A percentile compares a stretch with the other conserved stretches of the same genome.
Evolutionary conservation across 768 basidiomycete genomes (phyloP).

Genomic region (Boletus pseudopeckii): DNA sequence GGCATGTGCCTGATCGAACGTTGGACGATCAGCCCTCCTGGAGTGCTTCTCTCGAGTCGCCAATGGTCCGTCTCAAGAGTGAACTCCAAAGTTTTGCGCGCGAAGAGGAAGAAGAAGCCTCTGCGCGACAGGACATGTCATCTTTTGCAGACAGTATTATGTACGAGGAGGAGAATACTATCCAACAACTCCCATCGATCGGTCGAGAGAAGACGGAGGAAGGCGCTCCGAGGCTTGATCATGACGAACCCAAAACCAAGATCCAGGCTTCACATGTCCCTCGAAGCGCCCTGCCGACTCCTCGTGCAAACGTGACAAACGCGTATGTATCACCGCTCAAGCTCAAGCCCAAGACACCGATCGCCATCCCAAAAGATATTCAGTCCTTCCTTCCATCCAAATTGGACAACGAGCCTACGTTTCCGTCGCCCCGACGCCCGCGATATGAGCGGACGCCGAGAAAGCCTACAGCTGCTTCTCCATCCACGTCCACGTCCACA

Average conservation of each 20-base stretch:
- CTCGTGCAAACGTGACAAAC: conserved; percentile 33
- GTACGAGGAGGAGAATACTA: conserved; percentile 29
- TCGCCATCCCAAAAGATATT: conserved; percentile 42
- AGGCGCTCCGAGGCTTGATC: conserved; percentile 39
- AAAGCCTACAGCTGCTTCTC: conserved; percentile 15
- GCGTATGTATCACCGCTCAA: conserved; percentile 48
- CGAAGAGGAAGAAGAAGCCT: conserved; percentile 37
- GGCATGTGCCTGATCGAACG: conserved; percentile 35
- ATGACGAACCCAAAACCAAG: conserved; percentile 51
- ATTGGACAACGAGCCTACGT: conserved; percentile 58
- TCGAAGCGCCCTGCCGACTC: conserved; percentile 30
- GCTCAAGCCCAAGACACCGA: conserved; percentile 57
- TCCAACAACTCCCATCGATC: conserved; percentile 25
- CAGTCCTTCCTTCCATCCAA: conserved; percentile 67
- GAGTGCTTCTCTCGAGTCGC: conserved; percentile 72
- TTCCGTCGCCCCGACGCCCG: conserved; percentile 39
- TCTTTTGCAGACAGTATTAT: conserved; percentile 26
- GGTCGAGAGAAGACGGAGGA: conserved; percentile 49
- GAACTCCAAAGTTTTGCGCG: conserved; percentile 54
- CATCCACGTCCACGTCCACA: conserved; percentile 25
- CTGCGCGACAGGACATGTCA: conserved; percentile 17
- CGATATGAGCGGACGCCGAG: conserved; percentile 29
- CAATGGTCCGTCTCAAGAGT: conserved; percentile 62
- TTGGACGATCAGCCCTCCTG: conserved; percentile 57
- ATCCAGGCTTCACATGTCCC: conserved; percentile 36